Base-by-base conservation (phyloP, 2,329 filamentous ascomycete genomes). In the Neopestalotiopsis clavispora region DNA sequence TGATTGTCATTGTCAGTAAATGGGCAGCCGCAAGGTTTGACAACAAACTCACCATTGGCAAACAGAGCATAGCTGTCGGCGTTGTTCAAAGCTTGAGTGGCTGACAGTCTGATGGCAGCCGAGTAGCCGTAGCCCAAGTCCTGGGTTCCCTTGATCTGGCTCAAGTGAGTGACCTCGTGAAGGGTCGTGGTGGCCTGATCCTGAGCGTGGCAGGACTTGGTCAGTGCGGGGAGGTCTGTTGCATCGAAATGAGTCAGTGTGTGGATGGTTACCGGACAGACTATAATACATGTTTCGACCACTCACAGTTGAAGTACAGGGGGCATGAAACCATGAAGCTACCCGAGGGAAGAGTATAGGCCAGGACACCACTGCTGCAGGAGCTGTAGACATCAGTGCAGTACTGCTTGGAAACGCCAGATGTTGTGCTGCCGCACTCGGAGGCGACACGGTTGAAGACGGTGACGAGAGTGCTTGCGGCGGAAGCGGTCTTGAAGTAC, bases 121-220 rank as follows among this genome's bases (percentile, higher is more conserved):
- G 80, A 82, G 68, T 88, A 83, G 3, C 82, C 77, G 73, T 91
- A 92, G 83, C 3, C 82, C 76, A 73, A 80, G 74, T 92, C 90
- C 1, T 84, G 77, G 1, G 90, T 91, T 9, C 89, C 87, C 68
- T 87, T 87, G 70, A 79, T 80, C 83, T 75, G 85, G 79, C n/a
- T 85, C 83, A 86, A 71, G 75, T 92, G 91, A 9, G 90, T 91
- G 72, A 85, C 82, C 82, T 93, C 91, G 74, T 93, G 91, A 14
- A 93, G 78, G 40, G 85, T 85, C 14, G 90, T 92, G 12, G 86
- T 90, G 2, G 87, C 88, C 80, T 90, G 88, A 75, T 92, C 90
- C 79, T 92, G 90, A 2, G 74, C 84, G 75, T 92, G 89, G 81
- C 91, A 93, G 1, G 76, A 79, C 9, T 72, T 73, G 9, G 85